Evolutionary conservation across 2,329 filamentous ascomycete species (phyloP).

Genomic region (Ophiocordyceps camponoti-leonardi): DNA sequence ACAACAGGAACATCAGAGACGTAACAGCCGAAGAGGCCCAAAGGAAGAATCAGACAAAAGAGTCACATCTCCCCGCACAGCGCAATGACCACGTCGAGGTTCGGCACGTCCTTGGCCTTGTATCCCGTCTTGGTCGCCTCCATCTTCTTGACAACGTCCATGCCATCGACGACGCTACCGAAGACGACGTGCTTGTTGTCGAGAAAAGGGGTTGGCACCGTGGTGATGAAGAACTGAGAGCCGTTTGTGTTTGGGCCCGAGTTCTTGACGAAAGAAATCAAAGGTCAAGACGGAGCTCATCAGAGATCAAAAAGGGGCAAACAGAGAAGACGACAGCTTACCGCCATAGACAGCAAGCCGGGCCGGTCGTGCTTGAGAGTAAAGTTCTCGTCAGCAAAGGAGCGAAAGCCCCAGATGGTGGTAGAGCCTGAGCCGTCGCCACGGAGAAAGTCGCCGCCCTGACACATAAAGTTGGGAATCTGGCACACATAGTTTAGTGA

Average conservation of each 20-base stretch:
- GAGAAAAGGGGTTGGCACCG: conserved; percentile 68
- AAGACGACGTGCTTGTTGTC: conserved; percentile 94
- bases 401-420: conserved; percentile 71
- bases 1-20: no score
- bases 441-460: conserved; percentile 90
- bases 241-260: conserved; percentile 39
- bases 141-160: conserved; percentile 85
- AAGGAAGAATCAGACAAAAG: background rate
- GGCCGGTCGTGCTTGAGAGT: conserved; percentile 57
- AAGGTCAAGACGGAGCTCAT: background rate
- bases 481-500: conserved; percentile 17
- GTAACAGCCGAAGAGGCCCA: no score
- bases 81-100: conserved; percentile 65
- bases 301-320: no score
- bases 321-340: background rate
- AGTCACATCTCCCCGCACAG: conserved; percentile 85
- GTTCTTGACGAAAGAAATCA: background rate
- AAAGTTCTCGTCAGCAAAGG: conserved; percentile 88
- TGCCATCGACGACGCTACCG: conserved; percentile 72
- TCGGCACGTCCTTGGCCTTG: conserved; percentile 60
- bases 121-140: conserved; percentile 74
- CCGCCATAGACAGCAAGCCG: conserved; percentile 79
- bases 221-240: conserved; percentile 95
- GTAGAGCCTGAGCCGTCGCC: conserved; percentile 81
- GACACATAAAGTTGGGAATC: conserved; percentile 96